These are phyloP conservation scores for Penicillium sp. DNA, from an alignment of 2,329 filamentous ascomycete genomes.

Conservation along the genomic window DNA sequence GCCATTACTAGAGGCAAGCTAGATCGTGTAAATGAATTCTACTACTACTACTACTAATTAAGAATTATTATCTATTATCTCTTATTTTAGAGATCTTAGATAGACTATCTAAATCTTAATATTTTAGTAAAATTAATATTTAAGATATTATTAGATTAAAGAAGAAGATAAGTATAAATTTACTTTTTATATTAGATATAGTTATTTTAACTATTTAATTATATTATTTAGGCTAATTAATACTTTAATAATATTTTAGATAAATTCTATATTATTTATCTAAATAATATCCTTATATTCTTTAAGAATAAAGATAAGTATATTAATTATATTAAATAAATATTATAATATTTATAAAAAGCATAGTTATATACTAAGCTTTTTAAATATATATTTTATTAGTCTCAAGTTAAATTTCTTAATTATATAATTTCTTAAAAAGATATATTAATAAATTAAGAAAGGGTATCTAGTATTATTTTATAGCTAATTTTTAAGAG, in stretches of 20 bases:
- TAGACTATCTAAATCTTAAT: background rate
- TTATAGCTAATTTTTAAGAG: background rate
- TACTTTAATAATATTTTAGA: background rate
- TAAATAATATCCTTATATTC: background rate
- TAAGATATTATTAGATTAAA: background rate
- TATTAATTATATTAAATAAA: no score
- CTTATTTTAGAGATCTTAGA: background rate
- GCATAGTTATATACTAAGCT: no score
- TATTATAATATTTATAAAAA: no score
- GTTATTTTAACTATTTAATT: background rate
- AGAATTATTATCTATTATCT: background rate
- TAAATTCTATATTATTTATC: background rate
- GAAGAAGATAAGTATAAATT: background rate
- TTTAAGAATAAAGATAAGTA: no score
- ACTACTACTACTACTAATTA: no score
- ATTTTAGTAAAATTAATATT: background rate
- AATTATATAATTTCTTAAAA: background rate
- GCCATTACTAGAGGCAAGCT: no score
- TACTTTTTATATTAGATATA: background rate
- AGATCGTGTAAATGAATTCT: no score
- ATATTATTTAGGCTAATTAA: background rate
- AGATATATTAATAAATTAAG: background rate
- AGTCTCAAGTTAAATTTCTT: background rate
- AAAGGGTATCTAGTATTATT: background rate
- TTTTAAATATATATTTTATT: background rate